Conservation (phyloP, 257 asterid species). For the Solanum peruvianum region DNA sequence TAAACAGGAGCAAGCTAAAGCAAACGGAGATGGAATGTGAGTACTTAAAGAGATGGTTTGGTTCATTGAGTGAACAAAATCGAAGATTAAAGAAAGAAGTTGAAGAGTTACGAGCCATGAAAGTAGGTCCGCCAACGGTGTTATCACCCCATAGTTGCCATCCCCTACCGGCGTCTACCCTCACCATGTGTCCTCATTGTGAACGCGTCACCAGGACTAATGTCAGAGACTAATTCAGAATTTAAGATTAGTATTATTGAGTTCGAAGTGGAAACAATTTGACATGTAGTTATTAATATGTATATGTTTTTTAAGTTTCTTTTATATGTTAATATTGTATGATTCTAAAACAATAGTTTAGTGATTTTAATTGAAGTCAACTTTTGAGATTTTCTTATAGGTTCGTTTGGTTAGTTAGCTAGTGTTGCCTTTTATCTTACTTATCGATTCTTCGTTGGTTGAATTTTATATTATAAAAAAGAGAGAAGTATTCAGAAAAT, state of each 20-base stretch:
- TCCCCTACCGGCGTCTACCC: conserved; percentile 35
- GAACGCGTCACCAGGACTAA: conserved; percentile 36
- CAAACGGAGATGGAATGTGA: conserved; percentile 77
- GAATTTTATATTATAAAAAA: neutral
- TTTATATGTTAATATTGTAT: neutral
- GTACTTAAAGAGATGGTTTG: conserved; percentile 64
- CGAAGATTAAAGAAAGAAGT: conserved; percentile 46
- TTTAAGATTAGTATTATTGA: neutral
- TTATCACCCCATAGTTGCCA: conserved; percentile 18
- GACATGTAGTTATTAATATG: neutral
- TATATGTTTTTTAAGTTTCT: neutral
- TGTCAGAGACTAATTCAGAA: neutral
- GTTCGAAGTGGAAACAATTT: neutral
- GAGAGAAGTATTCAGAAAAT: neutral
- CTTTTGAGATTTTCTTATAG: neutral
- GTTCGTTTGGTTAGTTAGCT: neutral
- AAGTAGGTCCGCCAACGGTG: conserved; percentile 21
- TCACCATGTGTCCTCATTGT: conserved; percentile 78
- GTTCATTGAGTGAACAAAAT: conserved; percentile 57
- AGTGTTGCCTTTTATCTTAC: neutral
- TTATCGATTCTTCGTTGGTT: neutral
- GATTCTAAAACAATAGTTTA: neutral
- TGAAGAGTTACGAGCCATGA: conserved; percentile 48
- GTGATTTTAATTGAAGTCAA: neutral
- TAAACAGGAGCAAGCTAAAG: conserved; percentile 64